Evolutionary conservation across 352 stramenopile species (phyloP), one percentile per base, ranked within the genome.

Genomic region (Phytopythium litorale): DNA sequence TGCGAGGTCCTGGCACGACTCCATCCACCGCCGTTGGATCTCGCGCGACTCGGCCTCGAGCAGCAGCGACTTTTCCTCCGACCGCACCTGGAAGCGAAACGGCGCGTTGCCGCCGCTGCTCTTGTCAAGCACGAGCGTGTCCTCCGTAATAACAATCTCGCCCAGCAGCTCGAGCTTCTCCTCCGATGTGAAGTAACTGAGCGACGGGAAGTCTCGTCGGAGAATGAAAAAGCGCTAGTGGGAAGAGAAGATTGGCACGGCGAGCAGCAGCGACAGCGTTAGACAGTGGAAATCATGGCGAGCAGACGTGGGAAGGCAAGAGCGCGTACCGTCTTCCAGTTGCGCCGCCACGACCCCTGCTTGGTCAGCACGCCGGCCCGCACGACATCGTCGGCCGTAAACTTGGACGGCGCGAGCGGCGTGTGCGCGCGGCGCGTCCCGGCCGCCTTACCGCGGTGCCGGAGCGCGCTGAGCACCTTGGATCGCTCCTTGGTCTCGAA

Each of bases 111-210:
- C 78, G 5, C 64, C 54, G 11, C 71, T 68, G 59, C 78, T 86
- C 42, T 76, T 75, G 67, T 93, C 82, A 38, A 93, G 64, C 50
- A 94, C 72, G n/a, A 90, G 76, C 28, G 86, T 91, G 64, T 94
- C 84, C 59, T 76, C 71, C 19, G 76, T 84, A 51, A 94, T 81
- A 6, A 73, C 66, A 48, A 93, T 85, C 40, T 84, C 67, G 12
- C 86, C 86, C 35, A 94, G 61, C 25, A 94, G 61, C 68, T 92
- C 80, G 42, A 92, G 75, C 53, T 91, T 92, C 40, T 92, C 81
- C 59, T 94, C 84, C 8, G 84, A 92, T 38, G 83, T 86, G 68
- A 87, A 94, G 69, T 94, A 94, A 62, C 79, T 86, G 33, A 94
- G 69, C 55, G 78, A 85, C 50, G 86, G 86, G 21, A 75, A 82